These are phyloP conservation scores for Paratinospora sagittata DNA, from an alignment of 164 flowering plant genomes.

Conservation along the genomic window DNA sequence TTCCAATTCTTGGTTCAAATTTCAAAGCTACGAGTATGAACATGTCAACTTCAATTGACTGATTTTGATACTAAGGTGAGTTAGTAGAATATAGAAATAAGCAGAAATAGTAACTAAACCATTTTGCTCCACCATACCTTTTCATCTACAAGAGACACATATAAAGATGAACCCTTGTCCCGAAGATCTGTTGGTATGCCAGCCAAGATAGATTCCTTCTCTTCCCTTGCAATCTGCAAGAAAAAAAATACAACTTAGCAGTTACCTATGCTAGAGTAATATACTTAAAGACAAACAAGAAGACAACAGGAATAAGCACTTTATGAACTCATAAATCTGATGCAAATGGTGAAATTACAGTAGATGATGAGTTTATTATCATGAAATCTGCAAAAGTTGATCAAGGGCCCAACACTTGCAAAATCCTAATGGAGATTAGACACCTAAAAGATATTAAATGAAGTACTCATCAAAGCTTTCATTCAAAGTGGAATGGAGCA, in stretches of 20 bases:
- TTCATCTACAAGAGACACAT: conserved; percentile 70
- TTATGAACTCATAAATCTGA: not conserved
- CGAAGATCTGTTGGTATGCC: conserved; percentile 58
- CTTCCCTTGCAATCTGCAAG: conserved; percentile 74
- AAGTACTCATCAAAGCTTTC: not conserved
- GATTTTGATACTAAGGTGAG: not conserved
- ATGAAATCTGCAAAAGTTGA: not conserved
- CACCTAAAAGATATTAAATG: not conserved
- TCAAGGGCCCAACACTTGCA: not conserved
- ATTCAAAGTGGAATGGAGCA: not conserved
- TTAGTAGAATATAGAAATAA: not conserved
- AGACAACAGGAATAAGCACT: not conserved
- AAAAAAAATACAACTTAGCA: not conserved
- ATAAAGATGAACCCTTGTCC: conserved; percentile 59
- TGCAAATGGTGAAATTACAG: not conserved
- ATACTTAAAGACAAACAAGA: not conserved
- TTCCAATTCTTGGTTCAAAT: not conserved
- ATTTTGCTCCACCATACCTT: conserved; percentile 38
- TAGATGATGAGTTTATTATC: too few species aligned
- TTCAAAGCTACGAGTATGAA: not conserved
- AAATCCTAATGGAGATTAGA: not conserved
- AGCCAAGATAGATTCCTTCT: conserved; percentile 70
- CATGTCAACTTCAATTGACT: not conserved
- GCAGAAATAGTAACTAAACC: not conserved
- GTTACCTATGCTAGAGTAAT: conserved; percentile 1